phyloP scores from a whole-genome alignment of 139 green algal genomes.

The Choricystis sp. region DNA sequence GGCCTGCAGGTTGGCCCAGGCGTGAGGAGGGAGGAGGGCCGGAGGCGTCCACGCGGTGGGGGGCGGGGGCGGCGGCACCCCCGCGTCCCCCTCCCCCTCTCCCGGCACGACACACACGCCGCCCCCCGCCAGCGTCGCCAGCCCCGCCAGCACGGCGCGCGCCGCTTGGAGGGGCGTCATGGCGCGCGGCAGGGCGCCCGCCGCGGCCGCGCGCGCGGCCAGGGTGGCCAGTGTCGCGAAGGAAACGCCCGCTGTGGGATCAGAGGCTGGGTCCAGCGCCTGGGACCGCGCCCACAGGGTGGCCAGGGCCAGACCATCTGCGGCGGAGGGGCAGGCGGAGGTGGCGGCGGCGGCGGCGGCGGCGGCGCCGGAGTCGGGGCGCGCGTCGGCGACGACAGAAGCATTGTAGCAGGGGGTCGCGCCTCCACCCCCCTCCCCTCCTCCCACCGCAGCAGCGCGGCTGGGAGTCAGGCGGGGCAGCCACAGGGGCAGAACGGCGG shows the following conservation, averaged over 20 bases:
- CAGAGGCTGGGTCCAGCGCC: background rate
- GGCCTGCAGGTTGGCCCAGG: constrained; percentile 44
- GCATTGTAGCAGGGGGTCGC: background rate
- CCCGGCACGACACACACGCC: background rate
- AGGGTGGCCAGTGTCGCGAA: background rate
- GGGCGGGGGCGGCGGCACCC: too few species aligned
- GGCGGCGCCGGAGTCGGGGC: background rate
- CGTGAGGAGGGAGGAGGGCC: too few species aligned
- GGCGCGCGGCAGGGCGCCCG: background rate
- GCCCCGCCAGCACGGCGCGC: background rate
- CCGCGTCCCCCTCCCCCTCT: background rate
- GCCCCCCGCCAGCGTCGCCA: background rate
- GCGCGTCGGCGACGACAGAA: background rate
- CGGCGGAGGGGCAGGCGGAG: background rate
- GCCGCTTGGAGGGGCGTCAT: background rate
- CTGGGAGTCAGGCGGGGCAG: too few species aligned
- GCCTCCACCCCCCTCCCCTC: background rate
- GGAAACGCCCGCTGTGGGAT: background rate
- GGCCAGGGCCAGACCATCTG: background rate
- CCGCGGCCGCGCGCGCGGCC: too few species aligned
- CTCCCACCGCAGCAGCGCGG: background rate
- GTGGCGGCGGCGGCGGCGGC: too few species aligned
- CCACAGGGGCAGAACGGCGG: background rate
- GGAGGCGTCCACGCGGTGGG: background rate
- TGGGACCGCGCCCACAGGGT: background rate